Conservation (phyloP, 768 basidiomycete genomes). For the Calocybe cyanea region DNA sequence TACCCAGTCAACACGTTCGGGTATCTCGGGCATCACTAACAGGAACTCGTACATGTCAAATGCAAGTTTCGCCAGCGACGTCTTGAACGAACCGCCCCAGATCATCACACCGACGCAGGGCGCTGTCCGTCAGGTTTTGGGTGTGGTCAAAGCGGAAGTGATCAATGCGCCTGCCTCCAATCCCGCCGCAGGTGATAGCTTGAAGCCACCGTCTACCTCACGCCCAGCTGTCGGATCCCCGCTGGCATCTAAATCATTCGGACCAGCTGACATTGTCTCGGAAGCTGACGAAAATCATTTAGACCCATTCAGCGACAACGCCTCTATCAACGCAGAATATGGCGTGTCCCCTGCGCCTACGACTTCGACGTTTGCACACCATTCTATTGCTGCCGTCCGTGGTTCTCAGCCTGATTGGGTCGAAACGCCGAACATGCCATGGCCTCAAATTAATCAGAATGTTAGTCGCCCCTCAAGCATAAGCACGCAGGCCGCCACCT, state of each 20-base stretch:
- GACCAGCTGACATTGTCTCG: conserved; percentile 57
- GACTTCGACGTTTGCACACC: conserved; percentile 35
- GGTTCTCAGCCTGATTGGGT: conserved; percentile 32
- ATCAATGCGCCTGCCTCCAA: conserved; percentile 54
- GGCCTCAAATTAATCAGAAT: conserved; percentile 34
- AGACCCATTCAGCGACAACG: conserved; percentile 66
- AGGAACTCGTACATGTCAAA: conserved; percentile 71
- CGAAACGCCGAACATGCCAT: conserved; percentile 37
- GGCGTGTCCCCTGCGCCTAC: conserved; percentile 36
- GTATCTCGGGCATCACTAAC: conserved; percentile 45
- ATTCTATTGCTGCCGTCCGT: conserved; percentile 22
- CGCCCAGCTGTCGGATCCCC: conserved; percentile 59
- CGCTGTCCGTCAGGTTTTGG: conserved; percentile 66
- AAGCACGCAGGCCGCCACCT: conserved; percentile 54
- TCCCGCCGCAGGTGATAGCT: conserved; percentile 30
- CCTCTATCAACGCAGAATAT: conserved; percentile 34
- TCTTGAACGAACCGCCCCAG: conserved; percentile 77
- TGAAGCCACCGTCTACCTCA: conserved; percentile 36
- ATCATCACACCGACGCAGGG: conserved; percentile 71
- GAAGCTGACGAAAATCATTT: conserved; percentile 50
- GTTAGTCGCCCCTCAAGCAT: conserved; percentile 57
- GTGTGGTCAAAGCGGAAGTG: conserved; percentile 76
- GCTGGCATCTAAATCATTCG: conserved; percentile 67
- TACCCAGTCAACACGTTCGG: conserved; percentile 49
- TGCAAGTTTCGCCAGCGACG: conserved; percentile 73